These are phyloP conservation scores for Baorangia bicolor DNA, from an alignment of 768 basidiomycete species.

Conservation along the genomic window DNA sequence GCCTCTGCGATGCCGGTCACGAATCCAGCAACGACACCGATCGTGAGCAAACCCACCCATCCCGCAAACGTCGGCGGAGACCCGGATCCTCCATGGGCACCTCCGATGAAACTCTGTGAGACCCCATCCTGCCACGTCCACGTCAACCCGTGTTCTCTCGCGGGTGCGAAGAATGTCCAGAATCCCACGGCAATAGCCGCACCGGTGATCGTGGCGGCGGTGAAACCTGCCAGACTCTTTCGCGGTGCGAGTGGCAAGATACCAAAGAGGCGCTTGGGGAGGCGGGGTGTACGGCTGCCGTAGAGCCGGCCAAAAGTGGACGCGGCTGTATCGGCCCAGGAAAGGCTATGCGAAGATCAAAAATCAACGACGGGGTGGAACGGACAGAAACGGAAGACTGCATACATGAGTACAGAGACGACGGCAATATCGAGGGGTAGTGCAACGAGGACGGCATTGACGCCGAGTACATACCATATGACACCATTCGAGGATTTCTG, in stretches of 20 bases:
- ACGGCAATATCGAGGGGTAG: conserved; percentile 88
- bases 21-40: conserved; percentile 67
- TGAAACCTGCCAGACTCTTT: conserved; percentile 84
- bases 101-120: conserved; percentile 25
- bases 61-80: conserved; percentile 20
- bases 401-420: conserved; percentile 87
- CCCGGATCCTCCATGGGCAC: not conserved
- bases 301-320: conserved; percentile 89
- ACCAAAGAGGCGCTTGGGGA: conserved; percentile 49
- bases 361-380: not conserved
- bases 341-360: conserved; percentile 53
- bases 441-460: conserved; percentile 67
- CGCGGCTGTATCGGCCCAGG: conserved; percentile 95
- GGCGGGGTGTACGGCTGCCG: conserved; percentile 63
- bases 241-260: conserved; percentile 70
- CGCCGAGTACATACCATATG: conserved; percentile 86
- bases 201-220: conserved; percentile 75
- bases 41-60: conserved; percentile 48
- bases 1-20: conserved; percentile 89
- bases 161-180: conserved; percentile 63
- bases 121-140: conserved; percentile 63
- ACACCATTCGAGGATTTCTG: conserved; percentile 77
- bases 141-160: conserved; percentile 40
- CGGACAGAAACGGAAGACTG: conserved; percentile 8
- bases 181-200: conserved; percentile 63